Evolutionary conservation across 75 land plant species (phyloP).

Genomic region (Ceratopteris richardii): DNA sequence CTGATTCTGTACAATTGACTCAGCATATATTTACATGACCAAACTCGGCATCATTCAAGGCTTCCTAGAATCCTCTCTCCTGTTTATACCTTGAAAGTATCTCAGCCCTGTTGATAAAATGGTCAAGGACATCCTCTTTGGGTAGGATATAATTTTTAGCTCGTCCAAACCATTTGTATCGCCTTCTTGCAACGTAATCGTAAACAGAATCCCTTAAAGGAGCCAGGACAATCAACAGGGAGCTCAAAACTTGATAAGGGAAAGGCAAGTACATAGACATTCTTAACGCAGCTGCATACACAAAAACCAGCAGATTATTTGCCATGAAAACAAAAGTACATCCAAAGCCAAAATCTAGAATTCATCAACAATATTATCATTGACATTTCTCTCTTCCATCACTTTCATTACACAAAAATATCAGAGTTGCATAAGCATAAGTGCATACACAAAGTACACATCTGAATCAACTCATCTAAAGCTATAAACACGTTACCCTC

Average conservation of each 20-base stretch:
- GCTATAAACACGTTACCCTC: no score
- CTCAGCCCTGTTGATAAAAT: conserved; percentile 79
- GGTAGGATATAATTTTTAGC: conserved; percentile 58
- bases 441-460: no score
- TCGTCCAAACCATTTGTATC: conserved; percentile 85
- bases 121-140: conserved; percentile 62
- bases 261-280: conserved; percentile 75
- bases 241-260: conserved; percentile 63
- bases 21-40: no score
- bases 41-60: no score
- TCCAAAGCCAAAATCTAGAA: no score
- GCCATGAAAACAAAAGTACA: background rate
- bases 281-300: conserved; percentile 67
- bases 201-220: conserved; percentile 74
- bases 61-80: background rate
- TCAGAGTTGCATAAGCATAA: no score
- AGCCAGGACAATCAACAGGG: conserved; percentile 49
- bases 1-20: no score
- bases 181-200: conserved; percentile 70
- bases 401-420: no score
- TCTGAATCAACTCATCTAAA: no score
- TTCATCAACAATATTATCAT: no score
- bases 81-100: conserved; percentile 16
- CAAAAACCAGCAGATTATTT: background rate
- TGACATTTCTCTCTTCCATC: no score